phyloP scores from a whole-genome alignment of 495 filamentous ascomycete genomes.

The Lasiosphaeria hispida region DNA sequence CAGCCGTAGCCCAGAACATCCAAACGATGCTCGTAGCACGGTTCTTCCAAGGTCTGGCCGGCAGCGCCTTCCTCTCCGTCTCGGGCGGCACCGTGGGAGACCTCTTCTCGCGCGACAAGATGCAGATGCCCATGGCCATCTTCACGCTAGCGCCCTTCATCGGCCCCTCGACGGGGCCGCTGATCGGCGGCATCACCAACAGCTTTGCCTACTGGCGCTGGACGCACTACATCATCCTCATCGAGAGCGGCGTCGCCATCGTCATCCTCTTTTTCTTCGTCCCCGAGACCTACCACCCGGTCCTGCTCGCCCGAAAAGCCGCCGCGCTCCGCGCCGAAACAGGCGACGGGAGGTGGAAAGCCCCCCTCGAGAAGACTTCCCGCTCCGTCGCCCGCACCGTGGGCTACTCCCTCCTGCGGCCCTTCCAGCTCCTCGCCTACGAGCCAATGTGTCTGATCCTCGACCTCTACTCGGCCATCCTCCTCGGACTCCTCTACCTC shows the following conservation, averaged over 20 bases:
- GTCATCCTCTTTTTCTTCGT: slow-evolving; percentile 66
- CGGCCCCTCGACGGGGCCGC: slow-evolving; percentile 60
- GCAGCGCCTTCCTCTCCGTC: slow-evolving; percentile 84
- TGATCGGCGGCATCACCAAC: slow-evolving; percentile 65
- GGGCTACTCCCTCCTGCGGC: slow-evolving; percentile 67
- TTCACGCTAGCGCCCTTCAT: slow-evolving; percentile 80
- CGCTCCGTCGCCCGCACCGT: slow-evolving; percentile 72
- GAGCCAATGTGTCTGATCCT: slow-evolving; percentile 88
- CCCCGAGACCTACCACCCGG: slow-evolving; percentile 84
- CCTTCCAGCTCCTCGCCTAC: slow-evolving; percentile 75
- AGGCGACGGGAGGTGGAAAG: slow-evolving; percentile 70
- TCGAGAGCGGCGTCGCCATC: slow-evolving; percentile 69
- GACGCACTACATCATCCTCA: slow-evolving; percentile 83
- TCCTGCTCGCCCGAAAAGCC: slow-evolving; percentile 75
- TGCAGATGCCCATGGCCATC: slow-evolving; percentile 60
- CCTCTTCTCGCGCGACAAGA: slow-evolving; percentile 72
- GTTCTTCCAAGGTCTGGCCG: slow-evolving; percentile 82
- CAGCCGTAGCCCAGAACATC: slow-evolving; percentile 81
- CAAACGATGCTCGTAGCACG: slow-evolving; percentile 77
- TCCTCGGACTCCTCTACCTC: slow-evolving; percentile 86
- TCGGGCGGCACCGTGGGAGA: slow-evolving; percentile 91
- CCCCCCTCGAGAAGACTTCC: slow-evolving; percentile 76
- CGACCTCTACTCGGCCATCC: slow-evolving; percentile 78
- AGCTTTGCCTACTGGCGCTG: slow-evolving; percentile 78
- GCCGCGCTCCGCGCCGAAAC: slow-evolving; percentile 68